phyloP scores from a whole-genome alignment of 2,329 filamentous ascomycete species.

The Aspergillus awamori region DNA sequence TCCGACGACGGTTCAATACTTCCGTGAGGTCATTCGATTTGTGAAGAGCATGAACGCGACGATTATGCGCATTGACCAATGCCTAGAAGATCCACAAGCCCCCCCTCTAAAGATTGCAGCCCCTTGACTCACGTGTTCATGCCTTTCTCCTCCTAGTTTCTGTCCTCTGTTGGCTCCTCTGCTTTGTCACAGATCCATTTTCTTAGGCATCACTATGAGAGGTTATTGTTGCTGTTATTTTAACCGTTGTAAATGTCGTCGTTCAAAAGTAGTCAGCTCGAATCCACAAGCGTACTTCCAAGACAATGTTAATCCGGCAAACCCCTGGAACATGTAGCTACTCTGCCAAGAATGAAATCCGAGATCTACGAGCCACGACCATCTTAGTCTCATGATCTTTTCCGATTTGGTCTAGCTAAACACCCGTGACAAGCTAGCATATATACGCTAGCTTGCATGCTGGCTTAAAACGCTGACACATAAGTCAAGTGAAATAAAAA shows the following conservation, averaged over 20 bases:
- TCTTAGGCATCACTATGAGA: background rate
- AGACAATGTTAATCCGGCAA: no score
- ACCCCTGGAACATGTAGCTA: no score
- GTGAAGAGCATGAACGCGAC: slow-evolving; percentile 66
- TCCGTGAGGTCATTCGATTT: slow-evolving; percentile 65
- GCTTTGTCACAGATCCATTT: background rate
- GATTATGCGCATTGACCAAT: slow-evolving; percentile 69
- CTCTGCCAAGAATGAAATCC: no score
- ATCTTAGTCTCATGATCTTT: background rate
- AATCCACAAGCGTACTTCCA: no score
- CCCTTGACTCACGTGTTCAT: background rate
- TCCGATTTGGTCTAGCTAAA: background rate
- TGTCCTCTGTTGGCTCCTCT: background rate
- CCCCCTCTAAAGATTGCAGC: slow-evolving; percentile 20
- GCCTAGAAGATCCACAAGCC: slow-evolving; percentile 59
- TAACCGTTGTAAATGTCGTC: no score
- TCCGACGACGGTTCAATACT: slow-evolving; percentile 64
- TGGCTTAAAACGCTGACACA: background rate
- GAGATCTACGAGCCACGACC: no score
- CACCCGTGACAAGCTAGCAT: background rate
- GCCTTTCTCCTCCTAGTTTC: background rate
- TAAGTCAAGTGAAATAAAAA: background rate
- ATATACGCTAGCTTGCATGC: background rate
- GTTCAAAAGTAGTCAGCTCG: no score
- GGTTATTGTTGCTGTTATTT: background rate